phyloP scores from a whole-genome alignment of 305 asterid genomes.

The Euphrasia arctica region DNA sequence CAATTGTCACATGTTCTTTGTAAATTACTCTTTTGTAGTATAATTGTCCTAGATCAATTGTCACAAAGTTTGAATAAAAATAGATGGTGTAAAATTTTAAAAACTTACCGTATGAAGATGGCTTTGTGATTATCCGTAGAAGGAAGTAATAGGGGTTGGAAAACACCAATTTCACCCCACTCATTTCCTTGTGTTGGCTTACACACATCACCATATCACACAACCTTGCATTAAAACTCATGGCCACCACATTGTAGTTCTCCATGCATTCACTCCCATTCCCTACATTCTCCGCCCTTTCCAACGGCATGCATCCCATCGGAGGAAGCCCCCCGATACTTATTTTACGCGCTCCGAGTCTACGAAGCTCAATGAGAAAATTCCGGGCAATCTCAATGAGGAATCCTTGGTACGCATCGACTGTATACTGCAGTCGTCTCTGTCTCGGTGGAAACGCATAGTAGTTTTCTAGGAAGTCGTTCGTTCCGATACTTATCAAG shows the following conservation, averaged over 20 bases:
- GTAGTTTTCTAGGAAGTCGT: slow-evolving; percentile 81
- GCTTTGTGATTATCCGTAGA: slow-evolving; percentile 40
- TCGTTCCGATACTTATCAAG: slow-evolving; percentile 69
- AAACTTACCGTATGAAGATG: slow-evolving; percentile 55
- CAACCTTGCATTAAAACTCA: slow-evolving; percentile 52
- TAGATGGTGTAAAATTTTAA: too few species aligned
- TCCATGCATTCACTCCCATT: slow-evolving; percentile 49
- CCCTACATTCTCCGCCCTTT: slow-evolving; percentile 50
- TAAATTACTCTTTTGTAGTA: too few species aligned
- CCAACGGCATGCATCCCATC: slow-evolving; percentile 89
- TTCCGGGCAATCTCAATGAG: slow-evolving; percentile 47
- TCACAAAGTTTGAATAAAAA: too few species aligned
- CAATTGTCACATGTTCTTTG: too few species aligned
- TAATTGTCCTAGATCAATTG: too few species aligned
- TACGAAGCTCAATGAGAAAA: slow-evolving; percentile 45
- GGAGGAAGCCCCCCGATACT: slow-evolving; percentile 80
- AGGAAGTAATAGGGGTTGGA: slow-evolving; percentile 58
- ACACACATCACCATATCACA: slow-evolving; percentile 35
- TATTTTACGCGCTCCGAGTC: slow-evolving; percentile 71
- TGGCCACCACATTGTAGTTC: slow-evolving; percentile 58
- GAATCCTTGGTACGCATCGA: slow-evolving; percentile 51
- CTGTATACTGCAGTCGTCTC: slow-evolving; percentile 39
- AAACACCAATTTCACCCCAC: slow-evolving; percentile 53
- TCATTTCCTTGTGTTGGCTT: slow-evolving; percentile 40
- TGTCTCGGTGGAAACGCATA: slow-evolving; percentile 40